These are phyloP conservation scores for Alternaria gansuensis DNA, from an alignment of 2,329 filamentous ascomycete genomes.

Conservation along the genomic window DNA sequence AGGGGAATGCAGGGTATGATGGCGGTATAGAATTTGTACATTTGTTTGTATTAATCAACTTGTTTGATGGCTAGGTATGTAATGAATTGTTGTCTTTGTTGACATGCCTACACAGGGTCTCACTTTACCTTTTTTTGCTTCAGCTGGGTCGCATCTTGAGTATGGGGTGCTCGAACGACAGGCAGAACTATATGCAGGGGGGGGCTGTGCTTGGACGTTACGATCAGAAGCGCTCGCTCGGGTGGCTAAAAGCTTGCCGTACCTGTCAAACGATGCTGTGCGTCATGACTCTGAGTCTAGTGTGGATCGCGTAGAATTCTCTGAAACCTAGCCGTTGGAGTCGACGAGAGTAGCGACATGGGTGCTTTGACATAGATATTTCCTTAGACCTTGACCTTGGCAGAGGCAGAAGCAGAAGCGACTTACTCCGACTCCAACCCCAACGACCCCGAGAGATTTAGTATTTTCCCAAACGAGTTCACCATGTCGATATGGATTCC, in stretches of 20 bases:
- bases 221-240: not conserved
- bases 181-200: not conserved
- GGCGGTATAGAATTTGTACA: not conserved
- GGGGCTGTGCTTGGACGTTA: not conserved
- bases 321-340: slow-evolving; percentile 4
- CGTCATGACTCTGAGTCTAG: slow-evolving; percentile 5
- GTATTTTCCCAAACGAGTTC: not conserved
- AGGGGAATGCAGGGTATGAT: not conserved
- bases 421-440: not conserved
- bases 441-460: not conserved
- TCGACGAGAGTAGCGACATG: not conserved
- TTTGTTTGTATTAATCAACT: slow-evolving; percentile 3
- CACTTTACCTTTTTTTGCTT: not conserved
- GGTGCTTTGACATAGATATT: not conserved
- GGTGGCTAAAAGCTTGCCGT: slow-evolving; percentile 3
- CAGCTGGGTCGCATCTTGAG: not conserved
- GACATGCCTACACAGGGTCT: not conserved
- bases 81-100: not conserved
- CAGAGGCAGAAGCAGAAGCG: not conserved
- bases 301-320: slow-evolving; percentile 6
- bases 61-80: slow-evolving; percentile 3
- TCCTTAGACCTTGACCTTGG: not conserved
- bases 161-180: not conserved
- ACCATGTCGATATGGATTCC: not conserved
- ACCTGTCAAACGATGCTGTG: slow-evolving; percentile 2